phyloP scores from a whole-genome alignment of 805 yeast species.

The Ogataea ganodermae region DNA sequence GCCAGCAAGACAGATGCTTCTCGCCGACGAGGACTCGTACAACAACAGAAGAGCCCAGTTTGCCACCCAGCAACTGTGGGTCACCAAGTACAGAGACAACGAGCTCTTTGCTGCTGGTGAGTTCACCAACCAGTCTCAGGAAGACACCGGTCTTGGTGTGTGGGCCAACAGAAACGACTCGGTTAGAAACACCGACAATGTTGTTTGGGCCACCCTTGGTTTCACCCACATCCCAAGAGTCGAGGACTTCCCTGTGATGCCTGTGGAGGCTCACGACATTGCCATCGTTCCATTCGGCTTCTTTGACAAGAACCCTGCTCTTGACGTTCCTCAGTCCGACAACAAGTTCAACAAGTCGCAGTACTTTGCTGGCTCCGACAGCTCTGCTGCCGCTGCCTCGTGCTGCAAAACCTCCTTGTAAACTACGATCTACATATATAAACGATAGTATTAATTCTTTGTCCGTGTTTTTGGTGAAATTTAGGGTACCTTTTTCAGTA shows the following conservation, averaged over 20 bases:
- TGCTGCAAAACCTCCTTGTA: conserved; percentile 39
- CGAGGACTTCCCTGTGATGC: conserved; percentile 91
- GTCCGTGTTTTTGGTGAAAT: background rate
- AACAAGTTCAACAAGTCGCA: conserved; percentile 67
- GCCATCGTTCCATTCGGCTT: conserved; percentile 70
- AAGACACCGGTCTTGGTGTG: conserved; percentile 66
- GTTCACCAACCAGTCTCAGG: conserved; percentile 77
- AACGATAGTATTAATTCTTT: background rate
- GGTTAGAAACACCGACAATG: conserved; percentile 74
- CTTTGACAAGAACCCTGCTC: conserved; percentile 75
- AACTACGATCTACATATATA: conserved; percentile 4
- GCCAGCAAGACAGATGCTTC: conserved; percentile 76
- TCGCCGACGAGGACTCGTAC: conserved; percentile 63
- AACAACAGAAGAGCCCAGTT: conserved; percentile 71
- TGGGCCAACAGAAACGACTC: conserved; percentile 70
- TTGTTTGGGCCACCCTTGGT: conserved; percentile 81
- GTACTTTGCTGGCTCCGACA: conserved; percentile 34
- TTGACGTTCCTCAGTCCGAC: conserved; percentile 73
- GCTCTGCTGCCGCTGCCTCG: conserved; percentile 24
- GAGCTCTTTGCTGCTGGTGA: conserved; percentile 81
- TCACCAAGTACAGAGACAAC: conserved; percentile 72
- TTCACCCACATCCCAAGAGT: conserved; percentile 81
- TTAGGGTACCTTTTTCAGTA: background rate
- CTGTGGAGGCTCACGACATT: conserved; percentile 74
- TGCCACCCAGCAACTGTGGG: conserved; percentile 82